Conservation (phyloP, 2,329 filamentous ascomycete genomes). For the Talaromyces sp. region DNA sequence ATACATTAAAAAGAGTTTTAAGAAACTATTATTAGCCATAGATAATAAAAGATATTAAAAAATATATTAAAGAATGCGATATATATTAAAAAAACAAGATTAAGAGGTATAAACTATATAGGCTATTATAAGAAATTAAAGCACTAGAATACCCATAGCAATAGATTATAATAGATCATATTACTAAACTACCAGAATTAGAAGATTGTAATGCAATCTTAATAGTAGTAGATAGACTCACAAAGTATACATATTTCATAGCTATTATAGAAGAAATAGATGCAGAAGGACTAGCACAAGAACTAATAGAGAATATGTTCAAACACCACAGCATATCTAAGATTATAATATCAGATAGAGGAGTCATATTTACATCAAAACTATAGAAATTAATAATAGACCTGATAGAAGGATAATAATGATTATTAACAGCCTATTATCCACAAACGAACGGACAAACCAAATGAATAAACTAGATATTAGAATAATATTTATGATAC, state of each 20-base stretch:
- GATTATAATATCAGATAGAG: background rate
- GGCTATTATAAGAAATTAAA: background rate
- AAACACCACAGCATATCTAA: background rate
- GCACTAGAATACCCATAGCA: background rate
- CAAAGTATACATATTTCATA: background rate
- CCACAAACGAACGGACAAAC: background rate
- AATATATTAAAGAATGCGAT: background rate
- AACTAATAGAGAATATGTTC: background rate
- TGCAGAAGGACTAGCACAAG: rapidly evolving
- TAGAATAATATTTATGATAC: background rate
- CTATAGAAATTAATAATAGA: background rate
- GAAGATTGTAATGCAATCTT: background rate
- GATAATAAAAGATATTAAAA: background rate
- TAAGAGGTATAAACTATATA: background rate
- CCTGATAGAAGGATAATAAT: background rate
- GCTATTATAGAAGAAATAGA: background rate
- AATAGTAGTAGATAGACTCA: background rate
- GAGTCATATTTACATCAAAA: background rate
- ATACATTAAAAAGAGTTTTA: background rate
- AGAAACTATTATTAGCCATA: background rate
- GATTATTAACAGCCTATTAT: background rate
- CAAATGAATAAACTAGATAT: background rate
- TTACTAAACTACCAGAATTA: background rate
- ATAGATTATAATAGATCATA: background rate
- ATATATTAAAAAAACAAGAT: background rate